These are phyloP conservation scores for Leishmania turanica DNA, from an alignment of 208 protist species.

Conservation along the genomic window DNA sequence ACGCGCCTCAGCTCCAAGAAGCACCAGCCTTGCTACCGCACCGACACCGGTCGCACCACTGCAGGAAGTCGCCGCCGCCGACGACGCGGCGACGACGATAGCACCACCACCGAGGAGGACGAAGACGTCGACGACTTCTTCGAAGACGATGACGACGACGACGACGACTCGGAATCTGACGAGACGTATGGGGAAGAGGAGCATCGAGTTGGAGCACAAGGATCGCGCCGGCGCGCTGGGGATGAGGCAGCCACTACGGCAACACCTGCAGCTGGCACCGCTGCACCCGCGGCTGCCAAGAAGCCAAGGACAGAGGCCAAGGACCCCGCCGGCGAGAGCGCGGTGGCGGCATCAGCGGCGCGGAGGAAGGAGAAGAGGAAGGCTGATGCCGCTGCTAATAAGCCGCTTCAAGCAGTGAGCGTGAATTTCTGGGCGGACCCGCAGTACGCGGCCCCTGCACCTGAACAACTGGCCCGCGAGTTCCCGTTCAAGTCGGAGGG, in stretches of 20 bases:
- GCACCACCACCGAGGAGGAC: conserved; percentile 16
- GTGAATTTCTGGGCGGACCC: conserved; percentile 80
- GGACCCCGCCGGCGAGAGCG: not conserved
- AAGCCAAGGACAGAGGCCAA: conserved; percentile 3
- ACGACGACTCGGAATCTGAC: not conserved
- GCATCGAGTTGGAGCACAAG: not conserved
- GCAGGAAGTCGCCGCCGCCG: conserved; percentile 2
- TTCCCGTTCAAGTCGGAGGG: conserved; percentile 50
- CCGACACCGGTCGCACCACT: not conserved
- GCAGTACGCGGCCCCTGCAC: conserved; percentile 23
- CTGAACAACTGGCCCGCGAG: conserved; percentile 40
- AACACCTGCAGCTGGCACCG: not conserved
- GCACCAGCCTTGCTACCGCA: conserved; percentile 11
- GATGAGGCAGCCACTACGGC: not conserved
- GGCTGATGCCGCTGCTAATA: conserved; percentile 2
- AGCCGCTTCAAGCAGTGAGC: conserved; percentile 48
- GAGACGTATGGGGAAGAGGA: conserved; percentile 14
- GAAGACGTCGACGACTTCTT: conserved; percentile 22
- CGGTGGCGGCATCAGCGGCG: not conserved
- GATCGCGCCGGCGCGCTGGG: conserved; percentile 1
- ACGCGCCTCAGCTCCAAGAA: conserved; percentile 45
- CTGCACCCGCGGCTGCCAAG: conserved; percentile 7
- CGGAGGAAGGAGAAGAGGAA: not conserved
- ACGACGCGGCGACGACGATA: conserved; percentile 5
- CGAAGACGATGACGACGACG: conserved; percentile 12